phyloP scores from a whole-genome alignment of 164 flowering plant genomes.

The Liquidambar formosana region DNA sequence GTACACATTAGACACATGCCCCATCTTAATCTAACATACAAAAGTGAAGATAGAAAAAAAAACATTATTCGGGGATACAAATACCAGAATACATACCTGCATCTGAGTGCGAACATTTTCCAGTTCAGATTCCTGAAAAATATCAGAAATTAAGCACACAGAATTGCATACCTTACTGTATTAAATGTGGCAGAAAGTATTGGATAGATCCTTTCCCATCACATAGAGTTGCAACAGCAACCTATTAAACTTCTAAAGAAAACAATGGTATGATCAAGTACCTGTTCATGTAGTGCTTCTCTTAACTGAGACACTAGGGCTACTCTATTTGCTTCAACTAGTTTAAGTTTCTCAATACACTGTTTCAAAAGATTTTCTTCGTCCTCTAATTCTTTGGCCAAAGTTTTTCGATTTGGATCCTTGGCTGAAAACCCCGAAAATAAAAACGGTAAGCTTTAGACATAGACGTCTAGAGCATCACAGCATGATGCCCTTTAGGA shows the following conservation, averaged over 20 bases:
- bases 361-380: slow-evolving; percentile 67
- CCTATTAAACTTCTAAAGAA: background rate
- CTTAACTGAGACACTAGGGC: slow-evolving; percentile 75
- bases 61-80: background rate
- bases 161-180: background rate
- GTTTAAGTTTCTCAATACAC: slow-evolving; percentile 81
- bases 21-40: background rate
- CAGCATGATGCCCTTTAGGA: background rate
- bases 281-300: slow-evolving; percentile 89
- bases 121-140: slow-evolving; percentile 82
- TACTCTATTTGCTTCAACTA: slow-evolving; percentile 66
- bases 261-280: slow-evolving; percentile 16
- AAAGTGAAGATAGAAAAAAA: background rate
- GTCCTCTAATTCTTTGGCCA: slow-evolving; percentile 74
- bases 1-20: too few species aligned
- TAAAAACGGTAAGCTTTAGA: slow-evolving; percentile 15
- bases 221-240: background rate
- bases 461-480: slow-evolving; percentile 2
- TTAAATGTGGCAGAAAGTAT: background rate
- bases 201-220: background rate
- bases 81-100: slow-evolving; percentile 54
- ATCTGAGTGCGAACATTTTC: slow-evolving; percentile 91
- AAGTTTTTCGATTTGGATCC: slow-evolving; percentile 62
- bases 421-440: slow-evolving; percentile 43
- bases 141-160: slow-evolving; percentile 11